These are phyloP conservation scores for Leptographium lundbergii DNA, from an alignment of 2,329 filamentous ascomycete species.

Conservation along the genomic window DNA sequence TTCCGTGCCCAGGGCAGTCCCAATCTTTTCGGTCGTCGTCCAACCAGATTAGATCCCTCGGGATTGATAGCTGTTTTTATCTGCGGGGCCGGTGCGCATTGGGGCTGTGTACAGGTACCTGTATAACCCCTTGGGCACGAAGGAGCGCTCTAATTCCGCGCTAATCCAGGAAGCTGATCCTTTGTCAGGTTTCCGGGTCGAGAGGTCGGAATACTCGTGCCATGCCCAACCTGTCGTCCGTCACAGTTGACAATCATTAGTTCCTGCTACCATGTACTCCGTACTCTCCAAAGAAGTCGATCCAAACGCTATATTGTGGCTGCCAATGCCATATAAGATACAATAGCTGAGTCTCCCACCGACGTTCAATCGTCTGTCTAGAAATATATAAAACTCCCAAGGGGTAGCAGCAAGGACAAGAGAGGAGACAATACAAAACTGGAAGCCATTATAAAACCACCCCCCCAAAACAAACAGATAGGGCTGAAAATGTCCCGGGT, in stretches of 20 bases:
- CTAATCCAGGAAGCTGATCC: neutral
- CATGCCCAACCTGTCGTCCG: too few species aligned
- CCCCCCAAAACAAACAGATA: neutral
- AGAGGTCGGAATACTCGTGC: too few species aligned
- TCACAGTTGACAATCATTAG: too few species aligned
- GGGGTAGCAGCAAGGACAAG: neutral
- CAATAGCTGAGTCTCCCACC: neutral
- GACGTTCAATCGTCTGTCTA: slow-evolving; percentile 1
- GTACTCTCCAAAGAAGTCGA: neutral
- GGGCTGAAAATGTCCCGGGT: slow-evolving; percentile 4
- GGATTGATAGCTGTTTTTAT: neutral
- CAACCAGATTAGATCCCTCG: neutral
- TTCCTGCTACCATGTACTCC: too few species aligned
- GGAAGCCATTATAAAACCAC: neutral
- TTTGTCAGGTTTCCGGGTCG: neutral
- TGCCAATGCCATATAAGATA: neutral
- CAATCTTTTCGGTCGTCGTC: neutral
- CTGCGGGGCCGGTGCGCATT: neutral
- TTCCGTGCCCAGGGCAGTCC: neutral
- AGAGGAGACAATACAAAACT: neutral
- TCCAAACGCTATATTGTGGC: neutral
- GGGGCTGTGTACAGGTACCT: neutral
- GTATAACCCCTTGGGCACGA: neutral
- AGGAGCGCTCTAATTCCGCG: too few species aligned
- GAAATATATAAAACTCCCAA: slow-evolving; percentile 1